Evolutionary conservation across 75 land plant species (phyloP).

Genomic region (Chamaecyparis obtusa): DNA sequence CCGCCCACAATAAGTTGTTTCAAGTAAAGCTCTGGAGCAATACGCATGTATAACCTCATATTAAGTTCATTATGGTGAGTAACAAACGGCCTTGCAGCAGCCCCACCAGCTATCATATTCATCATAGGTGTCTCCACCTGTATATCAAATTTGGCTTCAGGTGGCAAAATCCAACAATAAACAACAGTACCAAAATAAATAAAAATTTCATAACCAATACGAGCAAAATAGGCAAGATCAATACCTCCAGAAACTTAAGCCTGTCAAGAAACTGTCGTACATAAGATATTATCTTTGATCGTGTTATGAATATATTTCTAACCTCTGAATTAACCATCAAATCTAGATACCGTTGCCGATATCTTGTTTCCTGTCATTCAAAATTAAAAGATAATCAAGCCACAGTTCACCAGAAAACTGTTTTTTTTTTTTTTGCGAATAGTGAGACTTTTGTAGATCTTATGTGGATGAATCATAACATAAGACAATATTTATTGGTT

Average conservation of each 20-base stretch:
- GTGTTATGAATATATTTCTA: conserved; percentile 68
- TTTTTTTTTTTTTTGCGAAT: not conserved
- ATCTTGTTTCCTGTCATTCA: conserved; percentile 83
- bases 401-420: not conserved
- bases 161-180: not conserved
- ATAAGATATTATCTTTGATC: conserved; percentile 59
- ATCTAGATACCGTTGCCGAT: conserved; percentile 87
- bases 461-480: not conserved
- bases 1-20: conserved; percentile 94
- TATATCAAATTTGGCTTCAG: conserved; percentile 2
- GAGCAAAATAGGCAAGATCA: not conserved
- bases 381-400: not conserved
- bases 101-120: conserved; percentile 99
- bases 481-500: not conserved
- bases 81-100: conserved; percentile 91
- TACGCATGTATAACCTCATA: conserved; percentile 83
- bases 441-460: not conserved
- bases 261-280: conserved; percentile 66
- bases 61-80: conserved; percentile 96
- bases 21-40: conserved; percentile 93
- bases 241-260: conserved; percentile 82
- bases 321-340: conserved; percentile 87
- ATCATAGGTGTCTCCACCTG: conserved; percentile 99
- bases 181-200: conserved; percentile 15
- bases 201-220: not conserved